Evolutionary conservation across 2,329 filamentous ascomycete genomes (phyloP).

Genomic region (Onygenales sp.): DNA sequence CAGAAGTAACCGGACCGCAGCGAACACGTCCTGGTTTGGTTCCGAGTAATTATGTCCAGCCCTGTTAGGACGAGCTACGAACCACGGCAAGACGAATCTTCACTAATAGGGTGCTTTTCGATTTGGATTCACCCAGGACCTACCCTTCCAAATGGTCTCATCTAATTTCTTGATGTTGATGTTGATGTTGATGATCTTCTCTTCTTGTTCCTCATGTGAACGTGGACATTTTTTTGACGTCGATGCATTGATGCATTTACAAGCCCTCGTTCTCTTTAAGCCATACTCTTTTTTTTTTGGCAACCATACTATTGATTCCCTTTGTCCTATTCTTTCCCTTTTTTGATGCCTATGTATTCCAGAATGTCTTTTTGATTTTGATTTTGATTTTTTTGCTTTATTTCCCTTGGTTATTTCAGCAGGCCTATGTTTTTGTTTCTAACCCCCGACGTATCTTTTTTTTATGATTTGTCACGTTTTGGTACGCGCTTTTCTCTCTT

Average conservation of each 20-base stretch:
- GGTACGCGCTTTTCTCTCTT: not conserved
- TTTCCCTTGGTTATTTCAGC: not conserved
- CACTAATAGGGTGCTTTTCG: not conserved
- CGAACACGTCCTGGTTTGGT: constrained; percentile 47
- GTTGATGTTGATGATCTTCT: no score
- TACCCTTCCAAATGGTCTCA: no score
- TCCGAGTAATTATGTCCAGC: constrained; percentile 58
- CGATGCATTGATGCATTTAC: no score
- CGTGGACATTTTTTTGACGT: no score
- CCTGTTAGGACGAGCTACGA: constrained; percentile 31
- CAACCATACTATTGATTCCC: not conserved
- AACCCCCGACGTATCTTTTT: not conserved
- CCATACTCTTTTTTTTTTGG: not conserved
- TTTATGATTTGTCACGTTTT: not conserved
- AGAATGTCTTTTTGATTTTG: not conserved
- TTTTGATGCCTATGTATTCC: not conserved
- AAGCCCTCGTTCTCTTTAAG: not conserved
- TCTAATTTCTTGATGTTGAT: no score
- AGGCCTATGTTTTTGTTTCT: not conserved
- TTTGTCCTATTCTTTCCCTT: not conserved
- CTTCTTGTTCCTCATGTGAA: no score
- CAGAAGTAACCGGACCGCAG: constrained; percentile 60
- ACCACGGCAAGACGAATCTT: not conserved
- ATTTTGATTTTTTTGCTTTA: not conserved
- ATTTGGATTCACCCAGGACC: no score